These are phyloP conservation scores for Forsythia viridissima DNA, from an alignment of 257 asterid species.

Conservation along the genomic window DNA sequence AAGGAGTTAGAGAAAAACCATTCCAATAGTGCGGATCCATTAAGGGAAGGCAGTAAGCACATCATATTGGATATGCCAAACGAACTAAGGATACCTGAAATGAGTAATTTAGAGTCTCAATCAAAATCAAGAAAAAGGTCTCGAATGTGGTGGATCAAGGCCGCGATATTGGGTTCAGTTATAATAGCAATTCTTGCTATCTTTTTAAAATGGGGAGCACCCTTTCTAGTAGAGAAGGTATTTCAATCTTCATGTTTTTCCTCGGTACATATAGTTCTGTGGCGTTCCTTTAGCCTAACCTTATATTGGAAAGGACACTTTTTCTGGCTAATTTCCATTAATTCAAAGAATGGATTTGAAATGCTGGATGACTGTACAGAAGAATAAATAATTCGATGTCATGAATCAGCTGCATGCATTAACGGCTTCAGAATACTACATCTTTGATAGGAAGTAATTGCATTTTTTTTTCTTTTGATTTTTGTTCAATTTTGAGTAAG, in stretches of 20 bases:
- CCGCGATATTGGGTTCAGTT: constrained; percentile 32
- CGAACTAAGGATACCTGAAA: constrained; percentile 33
- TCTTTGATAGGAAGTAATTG: neutral
- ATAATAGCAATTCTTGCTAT: constrained; percentile 24
- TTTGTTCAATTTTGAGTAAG: neutral
- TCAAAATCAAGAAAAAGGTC: constrained; percentile 22
- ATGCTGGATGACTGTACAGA: neutral
- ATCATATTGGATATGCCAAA: constrained; percentile 40
- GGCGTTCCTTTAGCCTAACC: neutral
- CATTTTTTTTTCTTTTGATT: too few relatives aligned
- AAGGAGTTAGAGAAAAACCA: constrained; percentile 24
- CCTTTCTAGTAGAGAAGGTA: constrained; percentile 54
- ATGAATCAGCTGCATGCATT: too few relatives aligned
- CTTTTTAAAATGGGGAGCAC: constrained; percentile 51
- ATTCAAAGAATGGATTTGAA: neutral
- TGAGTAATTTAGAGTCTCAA: constrained; percentile 17
- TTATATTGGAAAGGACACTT: constrained; percentile 1
- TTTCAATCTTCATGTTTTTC: neutral
- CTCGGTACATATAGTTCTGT: neutral
- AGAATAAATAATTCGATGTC: neutral
- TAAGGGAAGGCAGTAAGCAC: constrained; percentile 38
- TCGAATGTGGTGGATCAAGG: constrained; percentile 44
- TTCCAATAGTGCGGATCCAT: constrained; percentile 5
- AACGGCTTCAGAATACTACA: too few relatives aligned
- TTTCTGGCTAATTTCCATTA: neutral